Evolutionary conservation across 2,329 filamentous ascomycete species (phyloP), one percentile per base, ranked within the genome.

Genomic region (Mycosphaerella sp.): DNA sequence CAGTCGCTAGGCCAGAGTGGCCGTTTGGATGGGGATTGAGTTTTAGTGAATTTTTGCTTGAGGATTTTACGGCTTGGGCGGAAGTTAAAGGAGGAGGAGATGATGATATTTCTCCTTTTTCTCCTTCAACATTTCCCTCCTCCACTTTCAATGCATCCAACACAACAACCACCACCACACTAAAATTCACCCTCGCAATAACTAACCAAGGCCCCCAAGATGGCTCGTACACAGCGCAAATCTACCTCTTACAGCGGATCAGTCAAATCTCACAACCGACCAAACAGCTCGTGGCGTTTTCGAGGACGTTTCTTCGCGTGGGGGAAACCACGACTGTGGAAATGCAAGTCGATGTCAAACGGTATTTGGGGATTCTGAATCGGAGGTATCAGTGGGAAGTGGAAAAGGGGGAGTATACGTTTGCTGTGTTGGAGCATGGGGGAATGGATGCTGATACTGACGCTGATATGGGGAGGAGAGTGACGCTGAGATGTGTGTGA

Each of bases 241-340:
- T 73, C 3, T 75, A 76, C 51, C 58, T 70, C 4, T 58, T 75
- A 3, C 63, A 64, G 21, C 68, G 72, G 1, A 61, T 72, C 1
- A 71, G 67, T 1, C 64, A 66, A 2, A 69, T 73, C 14, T 68
- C 71, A 12, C 71, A 72, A 54, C 70, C 73, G 0, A 65, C 71
- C 1, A 70, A 66, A 50, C 73, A 75, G 55, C 65, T 76, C 4
- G 68, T 75, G 4, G 70, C 71, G 7, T 74, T 75, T 50, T 54
- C 62, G 27, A 61, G 72, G 1, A 64, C 71, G 1, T 70, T 75
- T 49, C 53, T 76, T 12, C 61, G 58, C 0, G 53, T 63, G 1
- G 67, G 68, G 2, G 63, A 72, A 42, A 63, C 36, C 57, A 36
- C 25, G 3, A 59, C 34, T 2, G 63, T 72, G 9, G 53, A 44